Evolutionary conservation across 73 alveolate species (phyloP).

Genomic region (Paramecium primaurelia): DNA sequence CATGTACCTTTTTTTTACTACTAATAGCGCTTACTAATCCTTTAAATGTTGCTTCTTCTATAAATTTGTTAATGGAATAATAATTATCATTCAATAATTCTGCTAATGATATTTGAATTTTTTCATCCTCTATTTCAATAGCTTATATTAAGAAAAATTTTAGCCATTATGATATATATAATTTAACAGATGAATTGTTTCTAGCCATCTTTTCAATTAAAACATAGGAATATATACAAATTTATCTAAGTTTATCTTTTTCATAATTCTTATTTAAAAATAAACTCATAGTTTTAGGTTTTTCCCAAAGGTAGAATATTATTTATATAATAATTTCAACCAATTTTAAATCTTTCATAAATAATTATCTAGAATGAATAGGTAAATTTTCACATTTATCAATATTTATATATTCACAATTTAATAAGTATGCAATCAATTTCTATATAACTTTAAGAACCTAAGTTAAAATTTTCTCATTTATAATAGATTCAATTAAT

Average conservation of each 20-base stretch:
- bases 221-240: not conserved
- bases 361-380: not conserved
- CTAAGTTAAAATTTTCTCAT: not conserved
- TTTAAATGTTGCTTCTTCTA: not conserved
- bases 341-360: not conserved
- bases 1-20: not conserved
- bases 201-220: not conserved
- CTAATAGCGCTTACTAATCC: not conserved
- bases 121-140: not conserved
- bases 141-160: conserved; percentile 12
- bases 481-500: not conserved
- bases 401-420: not conserved
- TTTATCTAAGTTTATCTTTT: not conserved
- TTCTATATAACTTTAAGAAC: not conserved
- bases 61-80: not conserved
- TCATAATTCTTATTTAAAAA: not conserved
- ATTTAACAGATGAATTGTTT: not conserved
- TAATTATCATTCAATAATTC: conserved; percentile 24
- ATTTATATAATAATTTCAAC: conserved; percentile 23
- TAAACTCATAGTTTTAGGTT: not conserved
- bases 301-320: not conserved
- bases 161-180: conserved; percentile 21
- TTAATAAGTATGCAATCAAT: not conserved
- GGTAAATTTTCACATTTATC: not conserved
- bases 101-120: not conserved